Evolutionary conservation across 768 basidiomycete species (phyloP).

Genomic region (Chalciporus piperatus): DNA sequence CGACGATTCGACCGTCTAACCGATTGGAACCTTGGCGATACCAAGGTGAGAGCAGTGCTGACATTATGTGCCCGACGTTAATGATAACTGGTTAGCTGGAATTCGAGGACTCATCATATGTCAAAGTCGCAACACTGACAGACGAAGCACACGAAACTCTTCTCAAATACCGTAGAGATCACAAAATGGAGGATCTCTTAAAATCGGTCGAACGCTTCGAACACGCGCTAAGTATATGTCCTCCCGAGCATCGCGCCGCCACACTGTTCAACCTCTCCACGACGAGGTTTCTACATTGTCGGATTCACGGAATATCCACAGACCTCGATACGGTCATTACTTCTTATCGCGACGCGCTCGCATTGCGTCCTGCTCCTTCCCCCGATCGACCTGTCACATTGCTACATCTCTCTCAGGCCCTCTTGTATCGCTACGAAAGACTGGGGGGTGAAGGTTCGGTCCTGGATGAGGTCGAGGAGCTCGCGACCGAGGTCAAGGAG

Average conservation of each 20-base stretch:
- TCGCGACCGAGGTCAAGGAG: not conserved
- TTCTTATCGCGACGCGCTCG: slow-evolving; percentile 6
- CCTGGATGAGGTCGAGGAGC: not conserved
- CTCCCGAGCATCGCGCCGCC: slow-evolving; percentile 1
- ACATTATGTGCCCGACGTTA: not conserved
- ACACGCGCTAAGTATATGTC: not conserved
- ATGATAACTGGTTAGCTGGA: not conserved
- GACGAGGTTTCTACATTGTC: slow-evolving; percentile 3
- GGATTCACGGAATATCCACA: not conserved
- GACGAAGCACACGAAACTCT: slow-evolving; percentile 3
- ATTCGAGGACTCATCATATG: not conserved
- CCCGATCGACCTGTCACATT: slow-evolving; percentile 7
- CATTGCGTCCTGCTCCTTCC: not conserved
- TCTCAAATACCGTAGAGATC: not conserved
- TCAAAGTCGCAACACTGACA: not conserved
- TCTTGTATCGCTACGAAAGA: slow-evolving; percentile 1
- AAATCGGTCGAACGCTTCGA: slow-evolving; percentile 4
- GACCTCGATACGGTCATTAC: not conserved
- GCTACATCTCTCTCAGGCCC: slow-evolving; percentile 6
- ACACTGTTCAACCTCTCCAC: slow-evolving; percentile 15
- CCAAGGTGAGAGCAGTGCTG: not conserved
- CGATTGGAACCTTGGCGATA: not conserved
- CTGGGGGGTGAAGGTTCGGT: not conserved
- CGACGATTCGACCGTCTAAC: not conserved
- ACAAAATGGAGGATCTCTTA: not conserved